These are phyloP conservation scores for Grammothele lineata DNA, from an alignment of 768 basidiomycete species.

Conservation along the genomic window DNA sequence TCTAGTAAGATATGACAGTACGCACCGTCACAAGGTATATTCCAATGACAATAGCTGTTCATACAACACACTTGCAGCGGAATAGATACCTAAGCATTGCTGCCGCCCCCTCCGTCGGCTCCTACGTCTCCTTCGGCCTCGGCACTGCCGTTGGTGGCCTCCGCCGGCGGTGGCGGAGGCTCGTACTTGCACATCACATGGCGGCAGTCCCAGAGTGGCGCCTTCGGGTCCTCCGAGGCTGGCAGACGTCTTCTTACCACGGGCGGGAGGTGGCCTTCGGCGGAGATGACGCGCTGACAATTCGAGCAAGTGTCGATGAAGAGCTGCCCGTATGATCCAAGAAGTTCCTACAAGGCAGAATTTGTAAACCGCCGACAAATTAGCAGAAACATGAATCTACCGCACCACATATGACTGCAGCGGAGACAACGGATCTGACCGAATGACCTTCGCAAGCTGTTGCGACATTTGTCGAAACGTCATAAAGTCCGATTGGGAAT, in stretches of 20 bases:
- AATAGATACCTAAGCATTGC: neutral
- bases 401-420: slow-evolving; percentile 51
- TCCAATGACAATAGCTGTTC: too few relatives aligned
- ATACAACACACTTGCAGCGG: too few relatives aligned
- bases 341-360: slow-evolving; percentile 40
- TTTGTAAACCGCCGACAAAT: too few relatives aligned
- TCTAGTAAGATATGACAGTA: neutral
- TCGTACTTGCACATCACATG: slow-evolving; percentile 12
- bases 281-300: slow-evolving; percentile 64
- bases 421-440: slow-evolving; percentile 47
- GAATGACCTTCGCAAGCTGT: slow-evolving; percentile 56
- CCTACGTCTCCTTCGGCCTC: neutral
- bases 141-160: neutral
- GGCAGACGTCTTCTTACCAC: slow-evolving; percentile 51
- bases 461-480: slow-evolving; percentile 67
- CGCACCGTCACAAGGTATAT: neutral
- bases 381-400: too few relatives aligned
- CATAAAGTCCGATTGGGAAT: slow-evolving; percentile 63
- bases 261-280: slow-evolving; percentile 69
- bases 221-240: slow-evolving; percentile 27
- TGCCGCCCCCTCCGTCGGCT: neutral
- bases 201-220: slow-evolving; percentile 21
- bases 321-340: slow-evolving; percentile 53
- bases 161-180: neutral
- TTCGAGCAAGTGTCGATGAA: slow-evolving; percentile 55